Base-by-base conservation (phyloP, 495 filamentous ascomycete species). In the Penicillium dipodomyicola region DNA sequence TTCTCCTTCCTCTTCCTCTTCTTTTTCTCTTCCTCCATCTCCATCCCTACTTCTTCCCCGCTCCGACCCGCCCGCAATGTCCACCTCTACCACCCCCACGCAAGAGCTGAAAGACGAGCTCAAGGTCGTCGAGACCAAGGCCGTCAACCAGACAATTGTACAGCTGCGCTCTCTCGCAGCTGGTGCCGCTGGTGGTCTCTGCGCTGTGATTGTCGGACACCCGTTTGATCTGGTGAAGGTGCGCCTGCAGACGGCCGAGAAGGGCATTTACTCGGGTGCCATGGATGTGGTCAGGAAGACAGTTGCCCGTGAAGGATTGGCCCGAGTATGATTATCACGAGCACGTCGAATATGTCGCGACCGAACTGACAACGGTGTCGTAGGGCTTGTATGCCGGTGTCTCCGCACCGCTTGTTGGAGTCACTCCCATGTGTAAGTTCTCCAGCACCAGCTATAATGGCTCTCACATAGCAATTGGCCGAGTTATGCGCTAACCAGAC, bases 141-240 rank as follows among this genome's bases (percentile, higher is more conserved):
- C 75, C 8, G 67, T 75, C 44, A 76, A 76, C 59, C 72, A 79
- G 67, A 79, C 75, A 1, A 60, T 77, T 49, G 69, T 65, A 4
- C 76, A 79, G 68, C 54, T 95, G 41, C 88, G 93, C 37, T 94
- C 92, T 17, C 82, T 97, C 32, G 88, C 77, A 14, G 93, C 93
- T 3, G 94, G 95, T 60, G 95, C 90, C 32, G 93, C 93, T 51
- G 94, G 94, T 57, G 95, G 95, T 66, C 78, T 97, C 30, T 97
- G 89, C 74, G 93, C 94, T 27, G 95, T 97, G 41, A 63, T 98
- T 20, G 86, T 93, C 59, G 94, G 94, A 41, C 95, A 97, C 74
- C 94, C 94, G 8, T 98, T 98, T 67, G 94, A 98, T 67, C 78
- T 98, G 58, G 93, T 97, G 66, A 98, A 98, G 75, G 94, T 98